A percentile compares a stretch with the other conserved stretches of the same genome.
phyloP scores from a whole-genome alignment of 495 filamentous ascomycete genomes.

The Cercophora newfieldiana region DNA sequence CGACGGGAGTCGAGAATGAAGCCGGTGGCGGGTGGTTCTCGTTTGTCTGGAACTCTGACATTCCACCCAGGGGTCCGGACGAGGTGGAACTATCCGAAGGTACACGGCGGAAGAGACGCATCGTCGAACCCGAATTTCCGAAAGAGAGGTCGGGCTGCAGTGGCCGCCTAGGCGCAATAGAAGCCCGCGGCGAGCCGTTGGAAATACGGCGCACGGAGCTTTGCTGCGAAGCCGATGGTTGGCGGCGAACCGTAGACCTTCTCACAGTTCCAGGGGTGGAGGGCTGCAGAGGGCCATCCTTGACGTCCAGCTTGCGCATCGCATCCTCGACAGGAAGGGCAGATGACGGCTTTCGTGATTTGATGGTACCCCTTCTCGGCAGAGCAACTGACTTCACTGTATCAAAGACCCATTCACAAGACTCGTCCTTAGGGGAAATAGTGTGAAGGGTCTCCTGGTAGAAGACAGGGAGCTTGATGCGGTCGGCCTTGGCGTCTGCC shows the following conservation, averaged over 20 bases:
- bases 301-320: slow-evolving; percentile 61
- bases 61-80: slow-evolving; percentile 31
- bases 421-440: slow-evolving; percentile 64
- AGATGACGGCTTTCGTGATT: slow-evolving; percentile 55
- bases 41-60: slow-evolving; percentile 38
- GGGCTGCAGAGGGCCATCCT: slow-evolving; percentile 54
- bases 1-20: slow-evolving; percentile 35
- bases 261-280: slow-evolving; percentile 54
- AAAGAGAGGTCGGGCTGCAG: slow-evolving; percentile 82
- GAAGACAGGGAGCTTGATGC: slow-evolving; percentile 65
- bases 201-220: slow-evolving; percentile 37
- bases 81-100: slow-evolving; percentile 61
- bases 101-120: slow-evolving; percentile 85
- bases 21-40: slow-evolving; percentile 44
- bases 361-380: slow-evolving; percentile 44
- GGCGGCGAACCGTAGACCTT: slow-evolving; percentile 51
- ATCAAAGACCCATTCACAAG: slow-evolving; percentile 97
- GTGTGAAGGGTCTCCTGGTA: slow-evolving; percentile 89
- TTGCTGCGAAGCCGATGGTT: slow-evolving; percentile 49
- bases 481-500: slow-evolving; percentile 66
- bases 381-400: slow-evolving; percentile 69
- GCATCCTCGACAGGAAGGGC: slow-evolving; percentile 54
- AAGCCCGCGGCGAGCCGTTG: slow-evolving; percentile 46
- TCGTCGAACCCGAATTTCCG: slow-evolving; percentile 85
- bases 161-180: slow-evolving; percentile 68